Evolutionary conservation across 2,329 filamentous ascomycete species (phyloP).

Genomic region (Cladophialophora bantiana): DNA sequence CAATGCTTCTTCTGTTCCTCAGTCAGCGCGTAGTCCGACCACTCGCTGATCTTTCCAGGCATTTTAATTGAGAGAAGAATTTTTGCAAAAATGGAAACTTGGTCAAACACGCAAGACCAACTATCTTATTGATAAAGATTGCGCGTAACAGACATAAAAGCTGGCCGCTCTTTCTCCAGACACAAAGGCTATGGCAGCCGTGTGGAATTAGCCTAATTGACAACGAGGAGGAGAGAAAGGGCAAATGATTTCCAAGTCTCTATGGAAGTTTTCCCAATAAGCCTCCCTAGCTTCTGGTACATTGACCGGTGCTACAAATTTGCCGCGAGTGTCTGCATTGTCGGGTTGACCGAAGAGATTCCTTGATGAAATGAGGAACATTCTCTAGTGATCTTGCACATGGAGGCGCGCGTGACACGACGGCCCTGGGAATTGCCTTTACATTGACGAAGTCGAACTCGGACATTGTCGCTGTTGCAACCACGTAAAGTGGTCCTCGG

Average conservation of each 20-base stretch:
- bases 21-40: slow-evolving; percentile 8
- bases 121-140: not conserved
- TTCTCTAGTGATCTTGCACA: not conserved
- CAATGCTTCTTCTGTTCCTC: slow-evolving; percentile 23
- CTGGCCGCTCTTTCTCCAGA: not conserved
- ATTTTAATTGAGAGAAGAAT: not conserved
- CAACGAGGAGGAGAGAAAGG: not conserved
- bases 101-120: not conserved
- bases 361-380: not conserved
- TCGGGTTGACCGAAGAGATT: not conserved
- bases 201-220: slow-evolving; percentile 2
- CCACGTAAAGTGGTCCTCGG: no score
- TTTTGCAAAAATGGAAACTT: not conserved
- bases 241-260: not conserved
- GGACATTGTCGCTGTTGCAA: no score
- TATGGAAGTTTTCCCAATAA: not conserved
- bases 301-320: not conserved
- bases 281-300: not conserved
- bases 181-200: not conserved
- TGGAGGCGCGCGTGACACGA: no score
- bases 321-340: not conserved
- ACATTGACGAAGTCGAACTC: no score
- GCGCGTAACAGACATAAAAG: not conserved
- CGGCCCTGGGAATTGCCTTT: no score
- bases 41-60: slow-evolving; percentile 18